These are phyloP conservation scores for Boletus sp. DNA, from an alignment of 768 basidiomycete genomes.

Conservation along the genomic window DNA sequence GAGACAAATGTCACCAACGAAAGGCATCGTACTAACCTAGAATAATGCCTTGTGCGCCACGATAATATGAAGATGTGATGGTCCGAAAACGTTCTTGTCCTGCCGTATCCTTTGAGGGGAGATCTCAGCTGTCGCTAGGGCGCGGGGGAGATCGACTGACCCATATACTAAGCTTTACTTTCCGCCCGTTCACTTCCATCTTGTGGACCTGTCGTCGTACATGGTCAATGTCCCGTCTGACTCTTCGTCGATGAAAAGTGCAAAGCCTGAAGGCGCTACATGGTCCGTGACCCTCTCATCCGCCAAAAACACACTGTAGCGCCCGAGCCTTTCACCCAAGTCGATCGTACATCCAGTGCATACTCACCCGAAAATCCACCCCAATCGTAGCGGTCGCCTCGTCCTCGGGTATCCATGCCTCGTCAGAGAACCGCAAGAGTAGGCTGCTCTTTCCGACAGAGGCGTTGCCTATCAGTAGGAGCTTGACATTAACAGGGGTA, in stretches of 20 bases:
- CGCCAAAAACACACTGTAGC: too few relatives aligned
- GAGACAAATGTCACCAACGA: neutral
- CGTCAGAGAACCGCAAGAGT: conserved; percentile 92
- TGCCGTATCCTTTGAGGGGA: conserved; percentile 70
- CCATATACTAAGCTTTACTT: conserved; percentile 95
- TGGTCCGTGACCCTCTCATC: too few relatives aligned
- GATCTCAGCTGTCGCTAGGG: neutral
- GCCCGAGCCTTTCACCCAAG: too few relatives aligned
- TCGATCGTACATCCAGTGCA: too few relatives aligned
- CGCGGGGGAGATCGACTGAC: conserved; percentile 43
- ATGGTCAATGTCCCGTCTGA: neutral
- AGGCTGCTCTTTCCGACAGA: conserved; percentile 93
- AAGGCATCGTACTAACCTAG: conserved; percentile 44
- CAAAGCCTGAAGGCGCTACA: too few relatives aligned
- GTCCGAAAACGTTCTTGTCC: conserved; percentile 97
- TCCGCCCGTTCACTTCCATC: conserved; percentile 81
- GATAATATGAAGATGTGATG: conserved; percentile 93
- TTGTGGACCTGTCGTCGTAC: conserved; percentile 66
- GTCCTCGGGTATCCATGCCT: conserved; percentile 91
- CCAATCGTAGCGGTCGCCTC: conserved; percentile 85
- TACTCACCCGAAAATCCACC: conserved; percentile 78
- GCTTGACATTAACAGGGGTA: conserved; percentile 65
- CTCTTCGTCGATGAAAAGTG: too few relatives aligned
- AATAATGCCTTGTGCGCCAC: conserved; percentile 83
- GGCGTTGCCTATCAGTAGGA: conserved; percentile 83